These are phyloP conservation scores for Mycena polygramma DNA, from an alignment of 768 basidiomycete species.

Conservation along the genomic window DNA sequence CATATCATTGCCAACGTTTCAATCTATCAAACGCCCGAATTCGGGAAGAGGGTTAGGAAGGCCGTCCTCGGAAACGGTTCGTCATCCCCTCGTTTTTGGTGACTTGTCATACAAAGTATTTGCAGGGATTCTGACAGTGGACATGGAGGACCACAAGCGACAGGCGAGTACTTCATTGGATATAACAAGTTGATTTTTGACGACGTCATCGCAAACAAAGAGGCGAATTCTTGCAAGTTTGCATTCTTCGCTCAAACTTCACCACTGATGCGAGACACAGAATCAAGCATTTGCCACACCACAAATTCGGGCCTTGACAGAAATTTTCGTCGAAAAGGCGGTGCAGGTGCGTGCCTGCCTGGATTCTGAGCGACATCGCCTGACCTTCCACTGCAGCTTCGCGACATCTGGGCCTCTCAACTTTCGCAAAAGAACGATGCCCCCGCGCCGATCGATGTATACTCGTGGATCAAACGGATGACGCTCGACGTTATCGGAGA, in stretches of 20 bases:
- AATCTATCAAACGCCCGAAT: slow-evolving; percentile 52
- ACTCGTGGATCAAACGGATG: slow-evolving; percentile 12
- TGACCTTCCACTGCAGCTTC: slow-evolving; percentile 2
- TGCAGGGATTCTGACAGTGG: slow-evolving; percentile 52
- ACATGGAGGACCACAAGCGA: slow-evolving; percentile 52
- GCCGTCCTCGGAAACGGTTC: background rate
- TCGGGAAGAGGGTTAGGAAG: background rate
- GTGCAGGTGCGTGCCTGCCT: slow-evolving; percentile 41
- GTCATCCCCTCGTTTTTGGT: background rate
- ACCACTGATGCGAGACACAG: slow-evolving; percentile 36
- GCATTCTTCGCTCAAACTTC: background rate
- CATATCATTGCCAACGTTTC: slow-evolving; percentile 59
- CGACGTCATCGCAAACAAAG: background rate
- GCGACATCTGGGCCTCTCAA: slow-evolving; percentile 9
- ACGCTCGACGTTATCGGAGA: slow-evolving; percentile 18
- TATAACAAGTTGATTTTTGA: too few species aligned
- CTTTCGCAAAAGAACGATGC: background rate
- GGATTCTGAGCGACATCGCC: too few species aligned
- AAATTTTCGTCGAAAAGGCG: slow-evolving; percentile 53
- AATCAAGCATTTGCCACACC: slow-evolving; percentile 60
- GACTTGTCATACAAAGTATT: too few species aligned
- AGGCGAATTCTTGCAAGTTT: slow-evolving; percentile 5
- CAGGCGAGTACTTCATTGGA: slow-evolving; percentile 45
- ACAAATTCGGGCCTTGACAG: slow-evolving; percentile 56
- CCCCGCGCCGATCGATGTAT: slow-evolving; percentile 6